These are phyloP conservation scores for Scenedesmus sp. DNA, from an alignment of 163 green algal genomes.

Conservation along the genomic window DNA sequence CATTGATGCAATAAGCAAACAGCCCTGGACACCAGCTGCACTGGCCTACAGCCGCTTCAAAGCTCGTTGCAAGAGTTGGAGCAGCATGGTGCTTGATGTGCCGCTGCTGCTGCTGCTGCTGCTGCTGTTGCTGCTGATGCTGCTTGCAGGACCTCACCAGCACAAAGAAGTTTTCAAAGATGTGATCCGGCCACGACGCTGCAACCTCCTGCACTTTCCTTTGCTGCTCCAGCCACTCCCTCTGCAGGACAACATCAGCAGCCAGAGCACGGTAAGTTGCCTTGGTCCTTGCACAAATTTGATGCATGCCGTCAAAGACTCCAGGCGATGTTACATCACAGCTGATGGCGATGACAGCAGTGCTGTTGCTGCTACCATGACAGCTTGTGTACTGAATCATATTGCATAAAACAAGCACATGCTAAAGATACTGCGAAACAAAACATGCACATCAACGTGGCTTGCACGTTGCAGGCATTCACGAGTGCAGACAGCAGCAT, in stretches of 20 bases:
- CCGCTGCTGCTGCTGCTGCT: not conserved
- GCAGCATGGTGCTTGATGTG: not conserved
- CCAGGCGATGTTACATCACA: not conserved
- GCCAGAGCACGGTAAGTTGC: not conserved
- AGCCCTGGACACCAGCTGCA: too few species aligned
- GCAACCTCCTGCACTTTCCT: constrained; percentile 54
- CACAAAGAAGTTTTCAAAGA: constrained; percentile 75
- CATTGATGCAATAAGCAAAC: not conserved
- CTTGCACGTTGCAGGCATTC: not conserved
- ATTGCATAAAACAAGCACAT: not conserved
- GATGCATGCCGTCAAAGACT: too few species aligned
- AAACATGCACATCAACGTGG: not conserved
- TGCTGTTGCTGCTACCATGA: not conserved
- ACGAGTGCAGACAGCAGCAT: not conserved
- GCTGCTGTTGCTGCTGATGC: constrained; percentile 9
- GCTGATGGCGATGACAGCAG: not conserved
- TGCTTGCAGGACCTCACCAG: constrained; percentile 59
- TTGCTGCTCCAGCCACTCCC: constrained; percentile 71
- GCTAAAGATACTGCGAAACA: not conserved
- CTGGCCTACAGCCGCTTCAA: not conserved
- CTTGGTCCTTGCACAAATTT: not conserved
- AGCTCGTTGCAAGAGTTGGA: too few species aligned
- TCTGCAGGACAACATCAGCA: constrained; percentile 48
- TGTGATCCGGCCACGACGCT: constrained; percentile 65
- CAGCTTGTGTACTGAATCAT: not conserved